Evolutionary conservation across 352 stramenopile species (phyloP).

Genomic region (Phytophthora lateralis): DNA sequence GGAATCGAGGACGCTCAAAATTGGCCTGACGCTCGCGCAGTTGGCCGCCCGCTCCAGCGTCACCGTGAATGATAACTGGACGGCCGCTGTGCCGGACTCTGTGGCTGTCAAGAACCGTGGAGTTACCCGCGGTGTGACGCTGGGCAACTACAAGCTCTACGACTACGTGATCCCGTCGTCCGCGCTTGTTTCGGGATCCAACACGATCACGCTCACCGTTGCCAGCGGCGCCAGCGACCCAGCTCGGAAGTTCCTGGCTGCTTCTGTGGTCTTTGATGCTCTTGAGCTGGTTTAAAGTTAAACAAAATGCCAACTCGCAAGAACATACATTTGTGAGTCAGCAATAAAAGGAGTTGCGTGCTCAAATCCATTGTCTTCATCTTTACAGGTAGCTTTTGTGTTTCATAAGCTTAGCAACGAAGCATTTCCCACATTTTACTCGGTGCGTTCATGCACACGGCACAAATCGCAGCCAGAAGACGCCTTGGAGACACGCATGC

Average conservation of each 20-base stretch:
- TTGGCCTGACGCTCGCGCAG: constrained; percentile 49
- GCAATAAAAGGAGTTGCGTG: not conserved
- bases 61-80: constrained; percentile 43
- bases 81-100: constrained; percentile 25
- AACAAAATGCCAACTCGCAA: not conserved
- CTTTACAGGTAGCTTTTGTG: not conserved
- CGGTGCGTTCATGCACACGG: constrained; percentile 40
- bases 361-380: not conserved
- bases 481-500: constrained; percentile 43
- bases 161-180: constrained; percentile 50
- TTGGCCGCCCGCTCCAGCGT: constrained; percentile 35
- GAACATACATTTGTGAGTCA: constrained; percentile 21
- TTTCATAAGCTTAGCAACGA: constrained; percentile 12
- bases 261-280: constrained; percentile 55
- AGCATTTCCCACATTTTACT: constrained; percentile 36
- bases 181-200: constrained; percentile 39
- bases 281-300: constrained; percentile 43
- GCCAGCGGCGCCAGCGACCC: constrained; percentile 50
- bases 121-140: constrained; percentile 47
- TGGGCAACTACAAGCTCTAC: constrained; percentile 60
- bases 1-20: constrained; percentile 34
- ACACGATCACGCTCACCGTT: constrained; percentile 46
- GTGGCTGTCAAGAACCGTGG: constrained; percentile 51
- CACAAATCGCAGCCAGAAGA: constrained; percentile 42
- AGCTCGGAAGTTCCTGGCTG: constrained; percentile 43